These are phyloP conservation scores for Xylaria scruposa DNA, from an alignment of 495 filamentous ascomycete species.

Conservation along the genomic window DNA sequence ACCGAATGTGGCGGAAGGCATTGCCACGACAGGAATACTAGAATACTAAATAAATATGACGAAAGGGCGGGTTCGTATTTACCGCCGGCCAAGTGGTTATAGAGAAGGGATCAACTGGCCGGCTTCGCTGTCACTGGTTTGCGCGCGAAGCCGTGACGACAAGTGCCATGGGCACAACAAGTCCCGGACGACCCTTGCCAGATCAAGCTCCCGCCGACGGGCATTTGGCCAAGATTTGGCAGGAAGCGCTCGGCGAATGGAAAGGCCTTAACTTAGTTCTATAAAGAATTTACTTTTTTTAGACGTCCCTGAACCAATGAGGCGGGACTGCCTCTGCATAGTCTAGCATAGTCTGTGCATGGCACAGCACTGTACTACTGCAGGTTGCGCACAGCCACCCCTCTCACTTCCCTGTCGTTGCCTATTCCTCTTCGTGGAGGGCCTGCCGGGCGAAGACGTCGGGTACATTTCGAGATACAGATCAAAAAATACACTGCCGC, in stretches of 20 bases:
- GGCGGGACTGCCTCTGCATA: slow-evolving; percentile 23
- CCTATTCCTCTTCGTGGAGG: not conserved
- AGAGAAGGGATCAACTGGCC: slow-evolving; percentile 9
- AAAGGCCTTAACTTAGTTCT: slow-evolving; percentile 25
- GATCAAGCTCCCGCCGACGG: not conserved
- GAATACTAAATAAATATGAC: slow-evolving; percentile 14
- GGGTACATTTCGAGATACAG: not conserved
- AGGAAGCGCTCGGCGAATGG: slow-evolving; percentile 35
- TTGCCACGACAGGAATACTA: slow-evolving; percentile 22
- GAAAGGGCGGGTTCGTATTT: slow-evolving; percentile 20
- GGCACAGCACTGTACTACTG: slow-evolving; percentile 25
- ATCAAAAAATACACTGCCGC: not conserved
- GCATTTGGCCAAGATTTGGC: slow-evolving; percentile 19
- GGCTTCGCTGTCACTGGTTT: slow-evolving; percentile 7
- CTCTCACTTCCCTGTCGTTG: not conserved
- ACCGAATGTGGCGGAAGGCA: slow-evolving; percentile 16
- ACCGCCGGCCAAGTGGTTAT: not conserved
- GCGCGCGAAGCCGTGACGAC: slow-evolving; percentile 1
- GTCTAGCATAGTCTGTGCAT: too few relatives aligned
- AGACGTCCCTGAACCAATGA: slow-evolving; percentile 38
- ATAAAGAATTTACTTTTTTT: slow-evolving; percentile 39
- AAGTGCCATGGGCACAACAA: not conserved
- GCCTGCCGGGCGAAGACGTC: not conserved
- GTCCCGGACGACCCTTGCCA: not conserved
- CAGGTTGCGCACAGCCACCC: slow-evolving; percentile 17